Evolutionary conservation across 441 rosid genomes (phyloP).

Genomic region (Pelargonium citronellum): DNA sequence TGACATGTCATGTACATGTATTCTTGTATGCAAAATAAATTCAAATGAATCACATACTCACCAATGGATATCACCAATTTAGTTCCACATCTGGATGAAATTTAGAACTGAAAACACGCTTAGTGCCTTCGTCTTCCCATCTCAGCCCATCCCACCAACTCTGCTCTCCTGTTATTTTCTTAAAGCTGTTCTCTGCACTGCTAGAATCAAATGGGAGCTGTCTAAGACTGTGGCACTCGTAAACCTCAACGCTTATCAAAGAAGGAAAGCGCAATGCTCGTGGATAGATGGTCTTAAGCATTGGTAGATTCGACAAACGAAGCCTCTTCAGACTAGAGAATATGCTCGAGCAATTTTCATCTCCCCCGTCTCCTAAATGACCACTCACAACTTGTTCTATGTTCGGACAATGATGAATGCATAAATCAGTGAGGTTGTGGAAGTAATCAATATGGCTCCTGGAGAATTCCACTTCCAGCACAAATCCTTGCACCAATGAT

Average conservation of each 20-base stretch:
- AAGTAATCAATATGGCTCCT: not conserved
- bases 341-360: not conserved
- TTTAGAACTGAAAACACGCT: not conserved
- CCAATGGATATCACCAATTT: not conserved
- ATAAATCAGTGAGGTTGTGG: slow-evolving; percentile 1
- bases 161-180: slow-evolving; percentile 1
- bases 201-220: not conserved
- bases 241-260: not conserved
- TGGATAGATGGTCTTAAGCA: not conserved
- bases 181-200: not conserved
- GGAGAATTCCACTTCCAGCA: not conserved
- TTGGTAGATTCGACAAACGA: not conserved
- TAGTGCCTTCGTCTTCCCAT: slow-evolving; percentile 6
- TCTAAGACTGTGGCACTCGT: not conserved
- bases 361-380: not conserved
- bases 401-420: slow-evolving; percentile 6
- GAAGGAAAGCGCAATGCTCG: slow-evolving; percentile 4
- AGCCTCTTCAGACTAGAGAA: not conserved
- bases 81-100: not conserved
- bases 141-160: not conserved
- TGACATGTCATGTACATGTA: no score
- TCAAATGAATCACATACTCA: not conserved
- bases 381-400: not conserved
- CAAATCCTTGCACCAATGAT: not conserved
- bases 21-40: no score